Base-by-base conservation (phyloP, 116 monocot genomes). In the Dioscorea cayenensis region DNA sequence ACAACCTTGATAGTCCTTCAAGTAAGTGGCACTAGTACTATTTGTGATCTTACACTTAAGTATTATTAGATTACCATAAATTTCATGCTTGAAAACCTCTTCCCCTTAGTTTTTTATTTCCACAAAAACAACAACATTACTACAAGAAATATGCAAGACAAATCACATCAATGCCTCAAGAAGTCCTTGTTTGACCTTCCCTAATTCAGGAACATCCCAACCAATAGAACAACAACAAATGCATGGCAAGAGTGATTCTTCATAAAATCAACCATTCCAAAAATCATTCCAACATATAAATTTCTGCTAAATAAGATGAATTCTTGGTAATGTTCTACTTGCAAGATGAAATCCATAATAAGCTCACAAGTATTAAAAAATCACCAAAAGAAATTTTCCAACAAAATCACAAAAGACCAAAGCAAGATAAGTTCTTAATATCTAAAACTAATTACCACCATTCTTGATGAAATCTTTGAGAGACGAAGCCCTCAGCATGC, bases 401-500 rank as follows among this genome's bases (percentile, higher is more conserved):
- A 25, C 25, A 25, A 25, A 25, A 25, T 25, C 25, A 25, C 25
- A 25, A 38, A 38, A 38, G 9, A 38, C 38, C 38, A 38, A 6
- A 9, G 38, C 9, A 38, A 9, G 38, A 38, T 38, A 62, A 52
- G 52, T 52, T 18, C 17, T 52, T 52, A 13, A 52, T 8, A 13
- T 3, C 12, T 16, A 18, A 18, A 5, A 52, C 6, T 17, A 91
- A 94, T 89, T 94, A 89, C 94, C 94, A 10, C 94, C 88, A n/a
- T 84, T 99, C 76, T 91, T 99, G 68, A 99, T 99, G 75, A 99
- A 94, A 83, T 99, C 99, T 76, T 89, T 99, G 60, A 99, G 77
- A 32, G 81, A 67, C 23, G 86, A 68, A 3, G 94, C 97, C 71
- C 94, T 79, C 74, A 94, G 89, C 3, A 94, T 99, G 50, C 83